phyloP scores from a whole-genome alignment of 176 grass and related monocot genomes.

The Paspalum notatum region DNA sequence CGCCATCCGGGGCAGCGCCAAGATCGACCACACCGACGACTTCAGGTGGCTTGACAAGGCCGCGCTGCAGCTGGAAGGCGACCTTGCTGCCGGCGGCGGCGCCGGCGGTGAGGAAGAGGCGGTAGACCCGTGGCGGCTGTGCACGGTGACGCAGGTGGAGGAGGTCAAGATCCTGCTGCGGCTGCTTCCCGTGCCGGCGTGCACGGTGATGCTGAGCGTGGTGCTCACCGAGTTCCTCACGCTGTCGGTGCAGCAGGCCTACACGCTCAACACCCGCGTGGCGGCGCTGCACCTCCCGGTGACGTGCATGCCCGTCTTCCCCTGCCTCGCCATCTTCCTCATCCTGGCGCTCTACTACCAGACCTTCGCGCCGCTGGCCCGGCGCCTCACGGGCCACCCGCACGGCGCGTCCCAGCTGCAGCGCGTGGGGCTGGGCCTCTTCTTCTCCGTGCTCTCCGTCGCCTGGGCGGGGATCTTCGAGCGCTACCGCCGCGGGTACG shows the following conservation, averaged over 20 bases:
- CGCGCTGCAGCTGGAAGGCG: constrained; percentile 57
- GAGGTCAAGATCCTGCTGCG: constrained; percentile 92
- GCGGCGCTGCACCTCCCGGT: constrained; percentile 68
- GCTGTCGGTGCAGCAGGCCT: constrained; percentile 90
- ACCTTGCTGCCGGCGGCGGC: background rate
- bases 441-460: constrained; percentile 75
- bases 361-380: constrained; percentile 70
- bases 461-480: constrained; percentile 81
- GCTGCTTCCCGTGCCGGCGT: constrained; percentile 73
- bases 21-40: constrained; percentile 89
- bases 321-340: constrained; percentile 82
- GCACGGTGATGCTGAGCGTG: constrained; percentile 87
- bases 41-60: constrained; percentile 88
- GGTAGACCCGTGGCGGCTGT: constrained; percentile 63
- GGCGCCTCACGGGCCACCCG: constrained; percentile 78
- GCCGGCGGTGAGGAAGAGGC: too few relatives aligned
- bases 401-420: constrained; percentile 93
- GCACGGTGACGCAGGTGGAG: constrained; percentile 90
- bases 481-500: constrained; percentile 78
- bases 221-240: constrained; percentile 91
- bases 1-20: constrained; percentile 75
- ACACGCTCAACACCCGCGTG: constrained; percentile 82
- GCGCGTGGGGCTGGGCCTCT: constrained; percentile 75
- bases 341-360: constrained; percentile 83
- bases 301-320: constrained; percentile 97